These are phyloP conservation scores for Salix exigua DNA, from an alignment of 345 rosid genomes.

Conservation along the genomic window DNA sequence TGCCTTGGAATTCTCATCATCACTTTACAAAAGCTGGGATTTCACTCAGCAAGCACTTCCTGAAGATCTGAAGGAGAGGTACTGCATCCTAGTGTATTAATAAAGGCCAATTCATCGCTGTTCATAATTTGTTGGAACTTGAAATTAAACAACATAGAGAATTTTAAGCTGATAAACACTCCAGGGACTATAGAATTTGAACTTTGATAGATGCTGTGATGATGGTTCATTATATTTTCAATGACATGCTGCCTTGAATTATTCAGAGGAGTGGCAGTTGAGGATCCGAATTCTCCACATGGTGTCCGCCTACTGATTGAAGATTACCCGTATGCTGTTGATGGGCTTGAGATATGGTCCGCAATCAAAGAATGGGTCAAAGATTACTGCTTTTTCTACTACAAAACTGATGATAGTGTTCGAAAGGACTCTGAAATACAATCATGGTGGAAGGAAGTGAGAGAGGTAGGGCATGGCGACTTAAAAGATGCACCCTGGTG, in stretches of 20 bases:
- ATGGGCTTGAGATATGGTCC: constrained; percentile 47
- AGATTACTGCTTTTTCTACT: constrained; percentile 39
- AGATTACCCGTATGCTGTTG: constrained; percentile 48
- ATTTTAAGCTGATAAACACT: background rate
- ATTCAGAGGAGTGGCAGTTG: constrained; percentile 43
- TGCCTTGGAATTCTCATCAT: constrained; percentile 40
- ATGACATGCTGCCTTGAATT: background rate
- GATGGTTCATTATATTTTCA: background rate
- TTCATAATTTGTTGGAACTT: background rate
- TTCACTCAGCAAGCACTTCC: constrained; percentile 45
- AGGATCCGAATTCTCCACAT: constrained; percentile 25
- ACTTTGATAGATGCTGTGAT: too few species aligned
- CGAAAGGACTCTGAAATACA: constrained; percentile 36
- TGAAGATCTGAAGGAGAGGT: constrained; percentile 41
- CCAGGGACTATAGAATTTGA: background rate
- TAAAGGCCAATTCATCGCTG: background rate
- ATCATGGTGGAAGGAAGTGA: constrained; percentile 45
- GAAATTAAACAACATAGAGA: background rate
- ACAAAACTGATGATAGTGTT: constrained; percentile 26
- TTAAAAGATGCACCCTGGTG: constrained; percentile 40
- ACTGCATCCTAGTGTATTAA: constrained; percentile 2
- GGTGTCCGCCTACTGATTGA: constrained; percentile 32
- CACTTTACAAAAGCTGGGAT: constrained; percentile 38
- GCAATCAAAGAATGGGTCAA: constrained; percentile 43
- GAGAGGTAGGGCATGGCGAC: constrained; percentile 42